Evolutionary conservation across 1,139 yeast species (phyloP).

Genomic region (Diutina scorzettiae): DNA sequence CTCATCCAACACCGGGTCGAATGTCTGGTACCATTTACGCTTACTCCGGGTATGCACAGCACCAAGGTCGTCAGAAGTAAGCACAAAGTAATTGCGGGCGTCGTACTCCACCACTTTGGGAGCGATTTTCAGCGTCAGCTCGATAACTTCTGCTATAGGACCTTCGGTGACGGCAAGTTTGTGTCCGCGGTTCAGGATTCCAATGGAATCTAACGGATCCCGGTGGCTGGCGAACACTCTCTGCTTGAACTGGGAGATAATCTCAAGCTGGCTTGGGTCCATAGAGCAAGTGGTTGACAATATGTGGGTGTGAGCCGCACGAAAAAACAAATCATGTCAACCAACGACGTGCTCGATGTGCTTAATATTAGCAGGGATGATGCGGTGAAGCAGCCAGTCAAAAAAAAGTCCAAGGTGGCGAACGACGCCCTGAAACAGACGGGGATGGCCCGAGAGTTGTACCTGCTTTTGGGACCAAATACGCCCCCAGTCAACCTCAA

Average conservation of each 20-base stretch:
- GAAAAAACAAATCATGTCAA: constrained; percentile 22
- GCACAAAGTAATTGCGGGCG: constrained; percentile 28
- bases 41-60: constrained; percentile 18
- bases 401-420: constrained; percentile 26
- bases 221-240: constrained; percentile 17
- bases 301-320: neutral
- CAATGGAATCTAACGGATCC: constrained; percentile 8
- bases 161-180: constrained; percentile 15
- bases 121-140: constrained; percentile 15
- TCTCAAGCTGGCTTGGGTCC: constrained; percentile 28
- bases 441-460: constrained; percentile 90
- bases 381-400: constrained; percentile 19
- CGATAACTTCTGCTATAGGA: constrained; percentile 7
- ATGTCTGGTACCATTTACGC: constrained; percentile 26
- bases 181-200: constrained; percentile 23
- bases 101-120: constrained; percentile 31
- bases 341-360: constrained; percentile 67
- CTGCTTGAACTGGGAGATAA: constrained; percentile 28
- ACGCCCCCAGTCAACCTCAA: constrained; percentile 69
- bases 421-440: constrained; percentile 6
- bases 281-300: constrained; percentile 9
- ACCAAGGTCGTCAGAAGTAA: constrained; percentile 26
- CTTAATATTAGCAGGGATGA: constrained; percentile 47
- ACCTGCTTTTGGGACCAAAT: constrained; percentile 80
- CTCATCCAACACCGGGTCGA: constrained; percentile 10